Conservation (phyloP, 208 protist genomes). For the Leishmania tarentolae region DNA sequence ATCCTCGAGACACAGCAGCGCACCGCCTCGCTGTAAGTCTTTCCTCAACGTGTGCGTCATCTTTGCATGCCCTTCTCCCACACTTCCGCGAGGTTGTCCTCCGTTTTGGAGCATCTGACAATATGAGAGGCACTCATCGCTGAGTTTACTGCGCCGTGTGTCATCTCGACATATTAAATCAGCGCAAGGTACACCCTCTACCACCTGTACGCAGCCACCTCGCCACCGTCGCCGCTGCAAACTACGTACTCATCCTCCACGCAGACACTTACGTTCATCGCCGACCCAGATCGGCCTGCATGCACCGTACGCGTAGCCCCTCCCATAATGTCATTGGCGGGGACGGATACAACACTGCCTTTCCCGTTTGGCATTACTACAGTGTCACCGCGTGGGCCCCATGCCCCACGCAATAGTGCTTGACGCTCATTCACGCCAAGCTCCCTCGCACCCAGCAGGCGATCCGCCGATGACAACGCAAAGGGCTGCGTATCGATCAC, state of each 20-base stretch:
- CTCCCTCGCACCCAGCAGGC: slow-evolving; percentile 37
- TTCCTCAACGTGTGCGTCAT: background rate
- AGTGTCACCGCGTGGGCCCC: slow-evolving; percentile 18
- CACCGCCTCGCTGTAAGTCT: background rate
- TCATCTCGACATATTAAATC: background rate
- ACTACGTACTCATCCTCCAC: slow-evolving; percentile 37
- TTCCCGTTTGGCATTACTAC: slow-evolving; percentile 34
- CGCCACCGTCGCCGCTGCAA: slow-evolving; percentile 34
- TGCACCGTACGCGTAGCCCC: slow-evolving; percentile 23
- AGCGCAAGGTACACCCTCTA: slow-evolving; percentile 11
- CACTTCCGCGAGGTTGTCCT: background rate
- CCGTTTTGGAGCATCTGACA: background rate
- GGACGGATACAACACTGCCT: slow-evolving; percentile 28
- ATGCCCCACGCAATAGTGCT: slow-evolving; percentile 47
- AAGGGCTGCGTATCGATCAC: slow-evolving; percentile 76
- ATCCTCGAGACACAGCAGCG: background rate
- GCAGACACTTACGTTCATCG: slow-evolving; percentile 36
- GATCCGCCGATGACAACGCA: slow-evolving; percentile 53
- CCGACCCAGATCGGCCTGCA: background rate
- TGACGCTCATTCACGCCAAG: slow-evolving; percentile 43
- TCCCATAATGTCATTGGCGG: slow-evolving; percentile 19
- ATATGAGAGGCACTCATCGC: background rate
- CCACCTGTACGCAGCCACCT: slow-evolving; percentile 37
- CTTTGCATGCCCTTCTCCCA: background rate
- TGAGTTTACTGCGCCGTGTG: background rate